Conservation (phyloP, 768 basidiomycete genomes). For the Lyophyllum atratum region DNA sequence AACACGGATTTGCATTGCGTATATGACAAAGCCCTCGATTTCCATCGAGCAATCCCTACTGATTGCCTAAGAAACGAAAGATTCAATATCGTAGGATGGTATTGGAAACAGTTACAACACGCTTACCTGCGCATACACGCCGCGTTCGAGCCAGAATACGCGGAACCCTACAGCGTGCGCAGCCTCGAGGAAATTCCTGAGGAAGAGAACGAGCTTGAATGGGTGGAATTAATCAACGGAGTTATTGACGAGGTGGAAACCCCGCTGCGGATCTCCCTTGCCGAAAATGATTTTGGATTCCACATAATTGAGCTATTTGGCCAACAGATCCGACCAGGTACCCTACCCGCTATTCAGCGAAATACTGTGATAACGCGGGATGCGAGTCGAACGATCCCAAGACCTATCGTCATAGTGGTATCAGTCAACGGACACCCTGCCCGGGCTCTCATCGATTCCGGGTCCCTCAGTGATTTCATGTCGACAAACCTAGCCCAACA, state of each 20-base stretch:
- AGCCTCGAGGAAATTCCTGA: background rate
- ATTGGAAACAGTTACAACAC: background rate
- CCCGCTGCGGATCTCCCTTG: too few relatives aligned
- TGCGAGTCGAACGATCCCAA: slow-evolving; percentile 17
- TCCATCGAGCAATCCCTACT: too few relatives aligned
- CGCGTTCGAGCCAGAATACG: too few relatives aligned
- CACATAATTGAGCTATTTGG: background rate
- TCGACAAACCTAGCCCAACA: slow-evolving; percentile 35
- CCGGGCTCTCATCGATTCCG: slow-evolving; percentile 36
- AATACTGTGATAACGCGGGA: slow-evolving; percentile 16
- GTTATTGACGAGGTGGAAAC: too few relatives aligned
- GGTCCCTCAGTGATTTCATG: slow-evolving; percentile 41
- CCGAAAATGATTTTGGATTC: too few relatives aligned
- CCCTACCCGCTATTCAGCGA: slow-evolving; percentile 20
- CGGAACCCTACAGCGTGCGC: too few relatives aligned
- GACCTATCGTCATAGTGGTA: slow-evolving; percentile 29
- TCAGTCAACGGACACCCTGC: slow-evolving; percentile 31
- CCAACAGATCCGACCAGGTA: background rate
- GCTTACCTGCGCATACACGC: too few relatives aligned
- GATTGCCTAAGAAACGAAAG: too few relatives aligned
- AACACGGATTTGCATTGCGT: too few relatives aligned
- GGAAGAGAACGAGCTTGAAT: background rate
- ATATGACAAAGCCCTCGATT: too few relatives aligned
- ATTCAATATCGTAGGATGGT: too few relatives aligned
- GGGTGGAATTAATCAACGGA: background rate